Conservation (phyloP, 495 filamentous ascomycete genomes). For the Aspergillus mulundensis region DNA sequence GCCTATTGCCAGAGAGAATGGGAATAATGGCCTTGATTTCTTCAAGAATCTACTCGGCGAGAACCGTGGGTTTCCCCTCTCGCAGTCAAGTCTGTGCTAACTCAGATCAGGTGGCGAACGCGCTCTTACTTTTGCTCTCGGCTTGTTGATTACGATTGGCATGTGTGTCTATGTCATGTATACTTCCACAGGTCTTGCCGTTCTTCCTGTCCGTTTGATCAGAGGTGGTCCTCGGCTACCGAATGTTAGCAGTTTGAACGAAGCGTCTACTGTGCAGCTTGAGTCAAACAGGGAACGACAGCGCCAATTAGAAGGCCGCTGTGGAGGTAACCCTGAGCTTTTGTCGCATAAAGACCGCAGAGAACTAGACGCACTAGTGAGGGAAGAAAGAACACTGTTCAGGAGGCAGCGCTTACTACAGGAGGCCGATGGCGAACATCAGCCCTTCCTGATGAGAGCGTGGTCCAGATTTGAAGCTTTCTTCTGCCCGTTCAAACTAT, state of each 20-base stretch:
- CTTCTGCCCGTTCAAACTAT: constrained; percentile 76
- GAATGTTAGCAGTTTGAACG: constrained; percentile 60
- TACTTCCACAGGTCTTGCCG: constrained; percentile 81
- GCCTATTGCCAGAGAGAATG: constrained; percentile 62
- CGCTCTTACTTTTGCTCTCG: constrained; percentile 81
- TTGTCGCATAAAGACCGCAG: constrained; percentile 80
- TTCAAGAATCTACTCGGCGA: constrained; percentile 80
- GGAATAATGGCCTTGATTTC: constrained; percentile 74
- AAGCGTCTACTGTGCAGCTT: constrained; percentile 71
- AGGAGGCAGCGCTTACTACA: constrained; percentile 83
- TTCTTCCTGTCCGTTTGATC: constrained; percentile 85
- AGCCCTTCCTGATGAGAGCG: constrained; percentile 59
- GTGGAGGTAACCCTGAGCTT: constrained; percentile 67
- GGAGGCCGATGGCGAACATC: constrained; percentile 70
- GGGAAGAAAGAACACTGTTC: constrained; percentile 88
- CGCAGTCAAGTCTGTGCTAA: not conserved
- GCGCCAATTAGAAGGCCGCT: constrained; percentile 82
- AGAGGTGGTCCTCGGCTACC: constrained; percentile 83
- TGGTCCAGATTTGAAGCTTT: constrained; percentile 78
- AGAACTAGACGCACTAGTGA: constrained; percentile 78
- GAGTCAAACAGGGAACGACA: constrained; percentile 87
- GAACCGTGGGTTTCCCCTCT: constrained; percentile 57
- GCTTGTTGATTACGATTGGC: constrained; percentile 79
- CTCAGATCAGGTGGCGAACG: constrained; percentile 70
- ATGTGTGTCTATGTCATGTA: constrained; percentile 83